Base-by-base conservation (phyloP, 306 rosid species). In the Vigna radiata region DNA sequence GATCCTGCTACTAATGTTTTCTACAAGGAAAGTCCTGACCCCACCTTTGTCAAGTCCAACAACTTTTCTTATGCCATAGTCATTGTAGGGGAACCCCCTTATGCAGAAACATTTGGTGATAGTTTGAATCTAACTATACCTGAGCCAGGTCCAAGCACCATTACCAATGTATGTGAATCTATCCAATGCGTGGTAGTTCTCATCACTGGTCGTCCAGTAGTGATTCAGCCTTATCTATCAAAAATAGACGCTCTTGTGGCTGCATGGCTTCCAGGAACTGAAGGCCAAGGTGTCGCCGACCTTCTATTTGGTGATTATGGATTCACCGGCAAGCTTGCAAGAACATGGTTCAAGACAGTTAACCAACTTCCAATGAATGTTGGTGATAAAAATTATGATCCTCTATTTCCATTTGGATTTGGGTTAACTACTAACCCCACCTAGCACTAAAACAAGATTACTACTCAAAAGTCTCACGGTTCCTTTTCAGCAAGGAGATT, bases 181-280 rank as follows among this genome's bases (percentile, higher is more conserved):
- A 75, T 90, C 27, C 74, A 85, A 70, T 92, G 97, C 50, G 86
- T 87, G 1, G 91, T 90, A 0, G 77, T 92, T 9, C 87, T 92
- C 6, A 46, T 92, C 66, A 86, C 96, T 2, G 97, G 97, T 52
- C 93, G 97, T 44, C 97, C 96, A 2, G 92, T 92, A 8, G 91
- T 90, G 87, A 62, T 92, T 70, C 84, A 90, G 75, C 97, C 96
- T 4, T 83, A 89, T 62, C 82, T 92, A 7, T 81, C 87, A 23
- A 61, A 73, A 72, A 78, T 88, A 43, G 90, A 92, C 5, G 91
- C 93, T n/a, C 93, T 92, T 70, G 96, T 90, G 12, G 92, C 96
- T 9, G 96, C 97, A 33, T 92, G 97, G 97, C 97, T 92, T 70
- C 97, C 97, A 0, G 97, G 97, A 17, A 90, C 96, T n/a, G 97